These are phyloP conservation scores for Tolypocladium tundrense DNA, from an alignment of 2,329 filamentous ascomycete genomes.

Conservation along the genomic window DNA sequence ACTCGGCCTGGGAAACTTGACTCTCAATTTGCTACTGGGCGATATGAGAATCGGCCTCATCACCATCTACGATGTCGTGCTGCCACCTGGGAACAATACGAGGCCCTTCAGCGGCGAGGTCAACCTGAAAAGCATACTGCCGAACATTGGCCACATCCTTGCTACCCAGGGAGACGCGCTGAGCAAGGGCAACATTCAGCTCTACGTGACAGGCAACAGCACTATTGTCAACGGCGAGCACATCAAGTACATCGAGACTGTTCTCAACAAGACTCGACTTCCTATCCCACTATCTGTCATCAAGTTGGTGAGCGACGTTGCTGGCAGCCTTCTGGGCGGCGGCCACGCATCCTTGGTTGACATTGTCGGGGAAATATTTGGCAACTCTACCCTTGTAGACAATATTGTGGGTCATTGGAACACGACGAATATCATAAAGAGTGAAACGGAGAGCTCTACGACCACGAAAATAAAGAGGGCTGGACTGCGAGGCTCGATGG, in stretches of 20 bases:
- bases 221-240: conserved; percentile 30
- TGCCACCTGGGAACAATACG: conserved; percentile 34
- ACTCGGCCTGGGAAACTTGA: conserved; percentile 35
- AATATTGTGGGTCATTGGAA: conserved; percentile 26
- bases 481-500: background rate
- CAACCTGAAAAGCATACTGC: conserved; percentile 26
- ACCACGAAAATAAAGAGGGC: background rate
- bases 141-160: conserved; percentile 27
- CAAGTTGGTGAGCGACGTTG: conserved; percentile 25
- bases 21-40: conserved; percentile 30
- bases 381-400: conserved; percentile 28
- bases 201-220: conserved; percentile 18
- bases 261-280: conserved; percentile 29
- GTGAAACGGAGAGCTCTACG: background rate
- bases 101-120: conserved; percentile 29
- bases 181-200: conserved; percentile 10
- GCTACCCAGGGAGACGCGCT: conserved; percentile 25
- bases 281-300: conserved; percentile 25
- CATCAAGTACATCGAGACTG: conserved; percentile 31
- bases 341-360: conserved; percentile 18
- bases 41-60: conserved; percentile 28
- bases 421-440: background rate
- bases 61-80: conserved; percentile 24
- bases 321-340: conserved; percentile 22
- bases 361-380: conserved; percentile 25